phyloP scores from a whole-genome alignment of 192 early-diverging fungal species.

The Coemansia sp. region DNA sequence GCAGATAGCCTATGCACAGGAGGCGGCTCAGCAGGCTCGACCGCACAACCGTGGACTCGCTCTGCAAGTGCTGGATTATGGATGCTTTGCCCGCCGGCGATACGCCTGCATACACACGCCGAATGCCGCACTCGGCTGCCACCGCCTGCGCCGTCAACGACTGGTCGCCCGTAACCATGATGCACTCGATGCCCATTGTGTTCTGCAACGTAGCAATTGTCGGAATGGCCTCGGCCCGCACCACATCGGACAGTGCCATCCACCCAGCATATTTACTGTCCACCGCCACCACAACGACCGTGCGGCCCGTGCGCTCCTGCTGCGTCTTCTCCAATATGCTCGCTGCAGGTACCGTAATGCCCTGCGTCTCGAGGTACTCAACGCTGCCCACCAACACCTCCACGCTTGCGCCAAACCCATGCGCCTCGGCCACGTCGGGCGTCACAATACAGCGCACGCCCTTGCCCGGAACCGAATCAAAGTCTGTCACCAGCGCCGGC shows the following conservation, averaged over 20 bases:
- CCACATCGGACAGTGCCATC: slow-evolving; percentile 79
- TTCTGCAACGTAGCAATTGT: slow-evolving; percentile 68
- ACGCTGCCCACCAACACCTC: slow-evolving; percentile 75
- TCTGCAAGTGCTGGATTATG: slow-evolving; percentile 74
- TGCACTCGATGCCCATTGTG: slow-evolving; percentile 71
- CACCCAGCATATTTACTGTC: slow-evolving; percentile 62
- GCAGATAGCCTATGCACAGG: slow-evolving; percentile 7
- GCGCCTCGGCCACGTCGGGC: slow-evolving; percentile 19
- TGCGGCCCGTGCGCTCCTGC: slow-evolving; percentile 71
- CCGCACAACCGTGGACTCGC: slow-evolving; percentile 23
- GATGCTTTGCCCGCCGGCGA: slow-evolving; percentile 86
- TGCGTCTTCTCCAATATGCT: slow-evolving; percentile 37
- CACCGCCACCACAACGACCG: slow-evolving; percentile 77
- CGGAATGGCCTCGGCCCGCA: slow-evolving; percentile 75
- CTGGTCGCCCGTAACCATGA: slow-evolving; percentile 96
- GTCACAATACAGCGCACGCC: slow-evolving; percentile 66
- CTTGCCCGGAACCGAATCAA: slow-evolving; percentile 68
- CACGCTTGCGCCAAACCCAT: slow-evolving; percentile 18
- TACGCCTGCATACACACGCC: slow-evolving; percentile 84
- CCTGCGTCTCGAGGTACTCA: slow-evolving; percentile 57
- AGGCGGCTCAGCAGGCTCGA: slow-evolving; percentile 1
- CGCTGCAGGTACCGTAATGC: slow-evolving; percentile 50
- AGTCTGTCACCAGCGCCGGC: slow-evolving; percentile 56
- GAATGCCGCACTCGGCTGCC: slow-evolving; percentile 80
- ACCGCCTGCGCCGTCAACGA: slow-evolving; percentile 77